Base-by-base conservation (phyloP, 768 basidiomycete genomes). In the Hygrocybe coccinea region DNA sequence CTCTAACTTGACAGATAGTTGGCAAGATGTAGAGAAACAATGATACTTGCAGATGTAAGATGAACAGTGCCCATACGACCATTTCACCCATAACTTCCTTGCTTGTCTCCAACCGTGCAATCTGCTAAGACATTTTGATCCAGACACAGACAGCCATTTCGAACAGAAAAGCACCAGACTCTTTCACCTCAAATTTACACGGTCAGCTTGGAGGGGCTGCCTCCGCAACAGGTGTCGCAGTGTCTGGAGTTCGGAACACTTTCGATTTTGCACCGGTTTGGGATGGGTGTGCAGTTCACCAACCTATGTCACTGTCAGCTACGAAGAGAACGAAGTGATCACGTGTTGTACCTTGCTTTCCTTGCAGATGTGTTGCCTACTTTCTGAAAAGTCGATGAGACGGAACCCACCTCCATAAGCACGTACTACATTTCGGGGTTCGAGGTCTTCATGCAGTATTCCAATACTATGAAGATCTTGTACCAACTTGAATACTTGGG, bases 201-300 rank as follows among this genome's bases (percentile, higher is more conserved):
- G 29, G 8, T 29, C 8, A 29, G 29, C 29, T 29, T 29, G 29
- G 8, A 29, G 29, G 8, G 29, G 29, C 29, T 29, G 29, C 17
- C 36, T n/a, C n/a, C 67, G 24, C 70, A 72, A 59, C 49, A 15
- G 52, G 35, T 58, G 36, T 60, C 57, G 58, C 58, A 61, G 47
- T 61, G 58, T 59, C 54, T 35, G 55, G 49, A 61, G 58, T 59
- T 61, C 58, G 49, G 45, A 52, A 61, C 60, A 61, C 50, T 22
- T 56, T 57, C 53, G 54, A 43, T 49, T 44, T 61, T 0, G 60
- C 45, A 44, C 29, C 57, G 50, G 10, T 39, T 53, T 51, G 39
- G 55, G 33, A 12, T 50, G 59, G 50, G 41, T 52, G 56, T 15
- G 48, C 51, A 52, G 37, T 46, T 52, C 38, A 14, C 51, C 34